Base-by-base conservation (phyloP, 2,329 filamentous ascomycete species). In the Allantophomopsis lycopodina region DNA sequence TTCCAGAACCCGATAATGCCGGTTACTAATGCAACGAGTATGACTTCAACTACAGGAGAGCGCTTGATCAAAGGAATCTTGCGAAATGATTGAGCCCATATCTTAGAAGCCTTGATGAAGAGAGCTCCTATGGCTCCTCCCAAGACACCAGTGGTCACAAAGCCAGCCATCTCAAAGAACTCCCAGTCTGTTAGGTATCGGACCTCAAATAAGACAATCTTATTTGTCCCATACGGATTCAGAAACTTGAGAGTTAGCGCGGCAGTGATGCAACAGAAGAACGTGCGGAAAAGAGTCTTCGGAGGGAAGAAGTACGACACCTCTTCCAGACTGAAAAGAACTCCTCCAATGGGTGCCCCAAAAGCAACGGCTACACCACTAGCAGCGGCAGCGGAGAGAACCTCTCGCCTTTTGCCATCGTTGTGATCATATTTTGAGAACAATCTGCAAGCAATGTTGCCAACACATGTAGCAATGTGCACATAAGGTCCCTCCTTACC, bases 281-380 rank as follows among this genome's bases (percentile, higher is more conserved):
- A 98, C 0, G 91, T 96, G 39, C 91, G 71, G 64, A 98, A 98
- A 7, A 98, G 71, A 0, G 89, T 96, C 63, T 98, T 96, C 5
- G 89, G 86, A 0, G 91, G 89, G 57, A 96, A 96, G 60, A 96
- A 96, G 60, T 96, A 96, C 49, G 84, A 77, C 45, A 96, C 88
- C 68, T 96, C 91, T 60, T 98, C 91, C 21, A 96, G 61, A 28
- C 86, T 87, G 59, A 96, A 96, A 2, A 96, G 68, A 2, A 95
- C 87, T 39, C 89, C 89, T 7, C 87, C 86, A 33, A 83, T 77
- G 1, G 89, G 89, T 1, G 89, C 87, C 31, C 89, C 89, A 56
- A 96, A 96, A 11, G 89, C 89, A 23, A 96, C 89, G 10, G 88
- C 84, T 5, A 96, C 86, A 56, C 89, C 89, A 40, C 86, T 86